A percentile compares a stretch with the other conserved stretches of the same genome.
Conservation (phyloP, 1,284 basidiomycete species). For the Trichosporon faecale region DNA sequence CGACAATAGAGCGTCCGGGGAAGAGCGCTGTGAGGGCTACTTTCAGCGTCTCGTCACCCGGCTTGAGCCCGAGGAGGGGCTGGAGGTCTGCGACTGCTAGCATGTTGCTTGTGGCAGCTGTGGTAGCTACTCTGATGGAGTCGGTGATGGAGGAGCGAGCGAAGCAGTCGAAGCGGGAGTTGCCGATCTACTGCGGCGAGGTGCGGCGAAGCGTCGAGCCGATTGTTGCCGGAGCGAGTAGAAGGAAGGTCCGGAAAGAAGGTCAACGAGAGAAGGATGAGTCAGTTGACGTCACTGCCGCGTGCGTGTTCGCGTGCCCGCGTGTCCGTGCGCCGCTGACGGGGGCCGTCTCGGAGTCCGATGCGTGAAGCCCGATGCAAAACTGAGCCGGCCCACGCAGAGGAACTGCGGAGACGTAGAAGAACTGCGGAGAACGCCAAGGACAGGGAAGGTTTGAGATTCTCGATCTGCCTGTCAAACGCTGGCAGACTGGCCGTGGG, state of each 20-base stretch:
- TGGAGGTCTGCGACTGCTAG: conserved; percentile 16
- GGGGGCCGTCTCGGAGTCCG: not conserved
- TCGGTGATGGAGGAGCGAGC: not conserved
- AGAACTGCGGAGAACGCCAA: not conserved
- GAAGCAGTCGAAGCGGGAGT: not conserved
- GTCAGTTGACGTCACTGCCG: not conserved
- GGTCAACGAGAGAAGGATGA: not conserved
- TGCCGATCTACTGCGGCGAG: not conserved
- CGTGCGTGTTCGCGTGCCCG: not conserved
- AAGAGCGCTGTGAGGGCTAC: conserved; percentile 16
- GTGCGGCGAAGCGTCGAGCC: no score
- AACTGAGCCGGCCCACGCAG: no score
- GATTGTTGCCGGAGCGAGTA: not conserved
- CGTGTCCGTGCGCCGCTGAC: not conserved
- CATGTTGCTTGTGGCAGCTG: not conserved
- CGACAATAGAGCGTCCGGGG: conserved; percentile 35
- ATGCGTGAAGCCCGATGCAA: not conserved
- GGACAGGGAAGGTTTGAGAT: not conserved
- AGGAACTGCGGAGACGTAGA: not conserved
- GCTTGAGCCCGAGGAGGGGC: conserved; percentile 21
- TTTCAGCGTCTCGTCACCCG: conserved; percentile 18
- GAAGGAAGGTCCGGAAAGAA: not conserved
- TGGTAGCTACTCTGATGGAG: not conserved
- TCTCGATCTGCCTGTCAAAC: not conserved
- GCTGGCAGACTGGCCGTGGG: not conserved